Base-by-base conservation (phyloP, 2,329 filamentous ascomycete species). In the Incumbomyces lentus region DNA sequence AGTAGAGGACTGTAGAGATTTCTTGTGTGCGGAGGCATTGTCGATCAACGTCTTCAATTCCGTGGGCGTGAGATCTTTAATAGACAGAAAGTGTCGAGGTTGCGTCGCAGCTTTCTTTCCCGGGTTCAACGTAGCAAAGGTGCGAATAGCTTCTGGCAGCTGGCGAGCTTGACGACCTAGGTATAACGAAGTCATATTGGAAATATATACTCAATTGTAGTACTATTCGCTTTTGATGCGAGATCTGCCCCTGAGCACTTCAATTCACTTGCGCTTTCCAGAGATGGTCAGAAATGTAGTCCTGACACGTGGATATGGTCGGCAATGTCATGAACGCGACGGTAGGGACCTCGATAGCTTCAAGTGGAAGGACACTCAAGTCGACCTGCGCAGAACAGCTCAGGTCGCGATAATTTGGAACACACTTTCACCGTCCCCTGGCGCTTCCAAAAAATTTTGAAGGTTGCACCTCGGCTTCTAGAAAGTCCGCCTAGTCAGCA, bases 11-110 rank as follows among this genome's bases (percentile, higher is more conserved):
- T 76, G 67, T 7, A 45, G 34, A 14, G 19, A 14, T 12, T 45
- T 45, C 66, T 96, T 96, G 69, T 86, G 79, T 36, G 75, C 67
- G 18, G 79, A 74, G 42, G 87, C 90, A 79, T 90, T 90, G 62
- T 81, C 80, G 48, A 98, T 82, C 48, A 98, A 76, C 18, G 78
- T 79, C 30, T 81, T 78, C 59, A 98, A 79, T 67, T 98, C 92
- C 38, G 74, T 68, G 6, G 86, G 75, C 1, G 81, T 81, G 49
- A 98, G 76, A 62, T 98, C 89, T 44, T 81, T 81, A 59, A 95
- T 95, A 46, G 88, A 93, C 67, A 95, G 82, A 44, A 98, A 74
- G 73, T 96, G 90, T 55, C 92, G 83, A 40, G 87, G 84, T 16
- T 13, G 16, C 14, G 13, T 40, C 6, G 44, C 11, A 10, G 16